Conservation (phyloP, 2,329 filamentous ascomycete genomes). For the Polytolypa hystricis region DNA sequence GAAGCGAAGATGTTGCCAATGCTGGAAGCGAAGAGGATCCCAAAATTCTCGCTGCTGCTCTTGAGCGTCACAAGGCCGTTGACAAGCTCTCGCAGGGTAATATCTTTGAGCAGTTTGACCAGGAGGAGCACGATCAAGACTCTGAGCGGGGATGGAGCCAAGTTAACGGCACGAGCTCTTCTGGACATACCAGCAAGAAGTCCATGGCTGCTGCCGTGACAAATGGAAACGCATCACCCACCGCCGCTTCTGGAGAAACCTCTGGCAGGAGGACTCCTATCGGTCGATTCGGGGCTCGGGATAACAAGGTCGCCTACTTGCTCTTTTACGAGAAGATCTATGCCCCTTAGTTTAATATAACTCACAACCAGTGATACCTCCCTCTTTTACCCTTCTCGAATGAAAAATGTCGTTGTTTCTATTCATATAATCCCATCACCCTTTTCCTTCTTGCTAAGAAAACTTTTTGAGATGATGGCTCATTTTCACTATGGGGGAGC, state of each 20-base stretch:
- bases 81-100: slow-evolving; percentile 46
- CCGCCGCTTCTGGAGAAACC: slow-evolving; percentile 40
- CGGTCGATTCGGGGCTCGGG: slow-evolving; percentile 54
- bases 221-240: slow-evolving; percentile 52
- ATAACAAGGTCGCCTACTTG: slow-evolving; percentile 95
- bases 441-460: not conserved
- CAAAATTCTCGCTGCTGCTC: slow-evolving; percentile 52
- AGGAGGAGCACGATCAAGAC: slow-evolving; percentile 55
- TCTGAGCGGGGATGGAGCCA: slow-evolving; percentile 65
- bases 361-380: no score
- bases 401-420: no score
- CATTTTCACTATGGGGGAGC: no score
- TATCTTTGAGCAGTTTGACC: slow-evolving; percentile 58
- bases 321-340: slow-evolving; percentile 78
- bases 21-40: slow-evolving; percentile 71
- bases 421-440: not conserved
- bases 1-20: slow-evolving; percentile 80
- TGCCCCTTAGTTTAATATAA: not conserved
- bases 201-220: slow-evolving; percentile 52
- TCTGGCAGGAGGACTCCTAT: slow-evolving; percentile 48
- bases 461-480: no score
- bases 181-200: slow-evolving; percentile 50
- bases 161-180: slow-evolving; percentile 51
- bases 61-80: slow-evolving; percentile 48
- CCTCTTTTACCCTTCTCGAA: no score